Base-by-base conservation (phyloP, 2,329 filamentous ascomycete genomes). In the Beauveria caledonica region DNA sequence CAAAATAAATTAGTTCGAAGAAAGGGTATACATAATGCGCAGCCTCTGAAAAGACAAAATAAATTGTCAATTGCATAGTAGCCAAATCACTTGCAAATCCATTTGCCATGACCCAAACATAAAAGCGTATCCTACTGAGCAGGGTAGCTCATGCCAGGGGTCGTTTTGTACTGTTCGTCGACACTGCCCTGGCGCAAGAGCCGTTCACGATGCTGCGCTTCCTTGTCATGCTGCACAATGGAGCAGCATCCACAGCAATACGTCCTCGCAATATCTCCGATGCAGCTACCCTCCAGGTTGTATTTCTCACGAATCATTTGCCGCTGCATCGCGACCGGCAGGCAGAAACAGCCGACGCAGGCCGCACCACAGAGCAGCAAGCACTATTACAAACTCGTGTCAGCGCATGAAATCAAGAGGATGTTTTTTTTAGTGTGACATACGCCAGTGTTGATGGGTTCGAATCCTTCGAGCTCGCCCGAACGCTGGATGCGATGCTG, bases 171-270 rank as follows among this genome's bases (percentile, higher is more conserved):
- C 61, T 67, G 69, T 65, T 71, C 52, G 64, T 70, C 67, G 44
- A 67, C 62, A 54, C 60, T 66, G 51, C 46, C 45, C 8, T 62
- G 60, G 36, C 45, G 48, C 5, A 64, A 44, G 2, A 64, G 62
- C n/a, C 64, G 62, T 65, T 75, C 75, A 15, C 72, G 74, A 62
- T 73, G 65, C 54, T 69, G 70, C 2, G 72, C 71, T 69, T 80
- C 78, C 74, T 80, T 80, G 44, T 80, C 77, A 62, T 73, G 67
- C 74, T 80, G 78, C 56, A 77, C 70, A 25, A 80, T 66, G 50
- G 71, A 69, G 68, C 78, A 80, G 69, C 74, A 72, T 23, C 69
- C 71, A 64, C 77, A 80, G 71, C 77, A 80, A 71, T 72, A 79
- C 2, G 77, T 70, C 3, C 70, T 67, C 40, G 70, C 72, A 36